Base-by-base conservation (phyloP, 495 filamentous ascomycete species). In the Melanomma pulvis-pyrius region DNA sequence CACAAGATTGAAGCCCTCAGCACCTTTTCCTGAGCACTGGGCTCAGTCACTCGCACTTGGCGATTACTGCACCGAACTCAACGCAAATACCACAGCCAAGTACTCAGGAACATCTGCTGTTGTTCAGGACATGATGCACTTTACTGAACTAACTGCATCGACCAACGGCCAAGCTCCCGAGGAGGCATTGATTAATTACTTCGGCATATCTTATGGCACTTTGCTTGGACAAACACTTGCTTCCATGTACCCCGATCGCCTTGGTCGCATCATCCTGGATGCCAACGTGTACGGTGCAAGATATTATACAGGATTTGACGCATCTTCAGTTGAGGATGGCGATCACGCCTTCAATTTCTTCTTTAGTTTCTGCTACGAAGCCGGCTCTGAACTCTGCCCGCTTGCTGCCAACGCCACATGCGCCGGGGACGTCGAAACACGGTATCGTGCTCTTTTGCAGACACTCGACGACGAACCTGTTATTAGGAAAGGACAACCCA, bases 241-340 rank as follows among this genome's bases (percentile, higher is more conserved):
- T 1, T 75, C 81, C 0, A 78, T 86, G 65, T 82, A 77, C 34
- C 83, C 83, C 0, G 74, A 82, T 52, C 80, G 82, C 29, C 70
- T 86, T 11, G 65, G 72, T 1, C 77, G 83, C 9, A 71, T 78
- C 30, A 71, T 85, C 1, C 74, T 87, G 7, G 84, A 87, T 56
- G 84, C 78, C 3, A 82, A 84, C 6, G 80, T 81, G 8, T 60
- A 78, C 77, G 50, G 76, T 41, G 78, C 78, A 30, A 70, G 75
- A 63, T 62, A 68, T 32, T 46, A 60, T 17, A 48, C 1, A 5
- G 57, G 57, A 1, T 25, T 26, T 5, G 11, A 4, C 17, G 5
- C 17, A 17, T 21, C 30, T n/a, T 17, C 28, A 15, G 8, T 58
- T 24, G 30, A 41, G 8, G 32, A 34, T 34, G 9, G 30, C n/a